A percentile compares a stretch with the other conserved stretches of the same genome.
Evolutionary conservation across 345 rosid genomes (phyloP).

Genomic region (Linum usitatissimum): DNA sequence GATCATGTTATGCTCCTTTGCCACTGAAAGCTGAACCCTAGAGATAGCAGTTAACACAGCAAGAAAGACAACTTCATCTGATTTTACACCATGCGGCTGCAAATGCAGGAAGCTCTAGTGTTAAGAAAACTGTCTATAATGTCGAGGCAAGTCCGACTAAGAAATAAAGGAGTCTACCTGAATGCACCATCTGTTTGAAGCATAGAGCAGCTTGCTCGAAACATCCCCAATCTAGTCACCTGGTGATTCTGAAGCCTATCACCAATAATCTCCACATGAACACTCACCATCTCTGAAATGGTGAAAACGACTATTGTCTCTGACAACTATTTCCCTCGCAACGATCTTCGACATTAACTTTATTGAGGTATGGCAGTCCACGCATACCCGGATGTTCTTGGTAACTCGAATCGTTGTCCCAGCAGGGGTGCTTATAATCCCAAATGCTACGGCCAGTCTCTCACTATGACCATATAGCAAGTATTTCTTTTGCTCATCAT

Average conservation of each 20-base stretch:
- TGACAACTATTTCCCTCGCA: constrained; percentile 50
- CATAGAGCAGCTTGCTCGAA: too few relatives aligned
- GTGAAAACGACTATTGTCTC: constrained; percentile 72
- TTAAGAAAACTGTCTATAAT: neutral
- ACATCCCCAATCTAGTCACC: too few relatives aligned
- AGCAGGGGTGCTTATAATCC: constrained; percentile 48
- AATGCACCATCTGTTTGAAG: too few relatives aligned
- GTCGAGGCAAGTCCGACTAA: neutral
- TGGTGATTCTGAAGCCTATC: constrained; percentile 5
- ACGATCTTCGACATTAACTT: constrained; percentile 55
- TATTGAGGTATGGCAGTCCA: constrained; percentile 57
- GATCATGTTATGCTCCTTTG: too few relatives aligned
- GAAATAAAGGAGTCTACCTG: constrained; percentile 24
- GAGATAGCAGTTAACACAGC: constrained; percentile 33
- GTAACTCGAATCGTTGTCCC: constrained; percentile 66
- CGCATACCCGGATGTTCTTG: constrained; percentile 54
- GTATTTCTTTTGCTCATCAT: constrained; percentile 61
- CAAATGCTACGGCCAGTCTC: constrained; percentile 64
- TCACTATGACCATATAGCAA: constrained; percentile 50
- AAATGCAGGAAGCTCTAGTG: constrained; percentile 7
- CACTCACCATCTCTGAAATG: constrained; percentile 60
- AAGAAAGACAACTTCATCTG: constrained; percentile 52
- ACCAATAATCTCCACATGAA: constrained; percentile 81
- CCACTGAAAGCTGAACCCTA: too few relatives aligned
- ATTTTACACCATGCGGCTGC: constrained; percentile 47